Percentiles rank a stretch among this genome's conserved stretches.
These are phyloP conservation scores for Vicia faba DNA, from an alignment of 306 rosid species.

Conservation along the genomic window DNA sequence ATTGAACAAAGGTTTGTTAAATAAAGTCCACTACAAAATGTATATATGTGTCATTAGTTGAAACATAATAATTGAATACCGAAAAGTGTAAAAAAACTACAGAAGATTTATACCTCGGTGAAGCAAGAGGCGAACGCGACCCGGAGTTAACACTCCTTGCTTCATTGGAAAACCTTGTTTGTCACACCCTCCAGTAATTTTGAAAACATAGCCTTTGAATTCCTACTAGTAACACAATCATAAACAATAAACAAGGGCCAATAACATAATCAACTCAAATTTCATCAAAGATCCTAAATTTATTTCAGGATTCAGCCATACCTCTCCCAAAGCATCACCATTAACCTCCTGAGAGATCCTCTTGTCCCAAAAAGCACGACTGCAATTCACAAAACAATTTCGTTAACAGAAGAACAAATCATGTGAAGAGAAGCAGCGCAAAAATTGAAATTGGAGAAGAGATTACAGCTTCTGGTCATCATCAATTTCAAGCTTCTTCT, in stretches of 20 bases:
- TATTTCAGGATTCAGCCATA: constrained; percentile 10
- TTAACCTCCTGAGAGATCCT: constrained; percentile 46
- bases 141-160: constrained; percentile 50
- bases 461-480: constrained; percentile 44
- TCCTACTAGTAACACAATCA: constrained; percentile 18
- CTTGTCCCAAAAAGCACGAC: constrained; percentile 49
- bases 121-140: constrained; percentile 47
- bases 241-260: background rate
- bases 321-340: constrained; percentile 50
- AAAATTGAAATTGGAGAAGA: background rate
- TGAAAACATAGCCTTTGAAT: constrained; percentile 44
- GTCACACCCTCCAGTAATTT: constrained; percentile 47
- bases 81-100: no score
- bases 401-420: background rate
- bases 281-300: background rate
- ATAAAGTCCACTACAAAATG: no score
- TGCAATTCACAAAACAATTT: background rate
- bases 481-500: constrained; percentile 46
- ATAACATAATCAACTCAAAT: background rate
- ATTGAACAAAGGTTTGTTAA: background rate
- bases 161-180: constrained; percentile 49
- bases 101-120: constrained; percentile 36
- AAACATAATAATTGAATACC: no score
- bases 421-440: background rate
- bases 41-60: no score